Evolutionary conservation across 345 rosid genomes (phyloP), one percentile per base, ranked within the genome.

Genomic region (Murraya paniculata): DNA sequence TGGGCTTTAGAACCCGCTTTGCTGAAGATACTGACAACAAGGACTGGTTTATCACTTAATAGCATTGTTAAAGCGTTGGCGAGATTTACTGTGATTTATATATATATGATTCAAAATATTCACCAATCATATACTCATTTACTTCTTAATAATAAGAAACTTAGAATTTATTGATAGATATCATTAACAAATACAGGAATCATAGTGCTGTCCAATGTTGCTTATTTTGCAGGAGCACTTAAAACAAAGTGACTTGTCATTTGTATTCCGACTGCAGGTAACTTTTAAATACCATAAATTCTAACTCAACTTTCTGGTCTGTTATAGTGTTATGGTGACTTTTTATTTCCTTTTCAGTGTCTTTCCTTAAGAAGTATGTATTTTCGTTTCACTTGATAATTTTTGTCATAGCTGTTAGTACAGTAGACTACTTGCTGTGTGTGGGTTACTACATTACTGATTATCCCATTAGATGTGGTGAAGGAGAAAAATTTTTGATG

Each of bases 241-340:
- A 74, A 92, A 94, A 80, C 93, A 93, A 81, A 92, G 98, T 84
- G 96, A 93, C 76, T 81, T 92, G 85, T 95, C 98, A 70, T 91
- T 93, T 86, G 94, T 95, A 73, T 95, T 95, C 82, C 90, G 97
- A 79, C 82, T 95, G 78, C 99, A 95, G 98, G 99, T 95, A 86
- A 77, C 19, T 55, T 74, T 16, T n/a, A 68, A 66, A 71, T 35
- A 16, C 59, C 41, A 30, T 64, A 68, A 31, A 66, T 55, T 68
- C 30, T 79, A 22, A 39, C 73, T 60, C 8, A 33, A 11, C 36
- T n/a, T 62, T 39, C 39, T 35, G 56, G 5, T 50, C 56, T 72
- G 18, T 19, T 78, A 14, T 24, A 0, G 4, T 36, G 16, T 27
- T 11, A 7, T 33, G 50, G 50, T 41, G 11, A 19, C 3, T 10